A percentile compares a stretch with the other conserved stretches of the same genome.
Conservation (phyloP, 2,329 filamentous ascomycete species). For the Venturia effusa region DNA sequence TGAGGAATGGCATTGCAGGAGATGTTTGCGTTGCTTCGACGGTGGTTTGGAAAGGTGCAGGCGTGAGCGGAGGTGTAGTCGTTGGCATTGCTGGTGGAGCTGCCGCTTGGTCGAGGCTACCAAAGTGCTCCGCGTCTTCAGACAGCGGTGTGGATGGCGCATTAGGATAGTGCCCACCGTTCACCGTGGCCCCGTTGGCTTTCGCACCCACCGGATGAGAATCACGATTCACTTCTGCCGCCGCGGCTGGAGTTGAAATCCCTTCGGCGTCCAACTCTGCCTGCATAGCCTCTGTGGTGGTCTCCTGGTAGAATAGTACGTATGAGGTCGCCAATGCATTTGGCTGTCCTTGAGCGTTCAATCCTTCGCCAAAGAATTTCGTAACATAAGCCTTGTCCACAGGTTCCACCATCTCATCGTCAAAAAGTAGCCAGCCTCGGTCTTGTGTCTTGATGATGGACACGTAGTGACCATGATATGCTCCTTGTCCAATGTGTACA, state of each 20-base stretch:
- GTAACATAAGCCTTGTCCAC: slow-evolving; percentile 93
- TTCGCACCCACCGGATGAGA: slow-evolving; percentile 42
- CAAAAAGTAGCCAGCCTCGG: slow-evolving; percentile 89
- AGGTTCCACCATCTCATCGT: slow-evolving; percentile 97
- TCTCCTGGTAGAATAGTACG: slow-evolving; percentile 96
- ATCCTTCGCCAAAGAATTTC: slow-evolving; percentile 93
- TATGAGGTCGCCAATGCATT: slow-evolving; percentile 84
- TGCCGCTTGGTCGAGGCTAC: slow-evolving; percentile 52
- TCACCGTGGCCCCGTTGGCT: slow-evolving; percentile 15
- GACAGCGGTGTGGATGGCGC: slow-evolving; percentile 28
- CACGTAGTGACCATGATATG: slow-evolving; percentile 96
- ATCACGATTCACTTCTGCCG: slow-evolving; percentile 39
- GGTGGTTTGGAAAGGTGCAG: slow-evolving; percentile 9
- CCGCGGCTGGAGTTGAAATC: slow-evolving; percentile 28
- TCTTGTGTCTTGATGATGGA: slow-evolving; percentile 97
- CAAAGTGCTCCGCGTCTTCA: slow-evolving; percentile 39
- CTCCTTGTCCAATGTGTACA: slow-evolving; percentile 91
- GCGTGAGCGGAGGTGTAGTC: slow-evolving; percentile 22
- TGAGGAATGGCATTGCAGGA: slow-evolving; percentile 14
- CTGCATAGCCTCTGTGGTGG: slow-evolving; percentile 53
- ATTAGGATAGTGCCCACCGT: slow-evolving; percentile 13
- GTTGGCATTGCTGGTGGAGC: slow-evolving; percentile 44
- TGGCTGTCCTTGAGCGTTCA: slow-evolving; percentile 29
- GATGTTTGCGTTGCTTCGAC: slow-evolving; percentile 16
- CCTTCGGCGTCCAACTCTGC: slow-evolving; percentile 79